Conservation (phyloP, 345 rosid genomes). For the Boechera retrofracta region DNA sequence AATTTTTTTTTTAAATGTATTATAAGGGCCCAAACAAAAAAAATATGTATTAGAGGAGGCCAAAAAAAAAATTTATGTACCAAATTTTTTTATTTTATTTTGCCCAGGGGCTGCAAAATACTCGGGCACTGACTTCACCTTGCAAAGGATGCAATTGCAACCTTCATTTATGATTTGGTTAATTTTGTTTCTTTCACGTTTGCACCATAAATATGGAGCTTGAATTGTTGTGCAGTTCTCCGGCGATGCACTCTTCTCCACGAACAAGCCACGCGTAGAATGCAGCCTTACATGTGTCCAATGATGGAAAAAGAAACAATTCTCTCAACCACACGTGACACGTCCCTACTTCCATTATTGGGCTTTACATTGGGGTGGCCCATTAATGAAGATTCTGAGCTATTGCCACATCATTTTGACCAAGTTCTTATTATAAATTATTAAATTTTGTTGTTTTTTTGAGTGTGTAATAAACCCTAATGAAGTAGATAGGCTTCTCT, state of each 20-base stretch:
- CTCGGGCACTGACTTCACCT: no score
- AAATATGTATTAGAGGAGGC: no score
- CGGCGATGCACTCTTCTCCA: neutral
- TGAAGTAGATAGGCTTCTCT: no score
- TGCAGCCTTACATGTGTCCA: neutral
- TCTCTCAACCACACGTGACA: neutral
- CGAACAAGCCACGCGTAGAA: neutral
- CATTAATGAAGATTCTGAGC: neutral
- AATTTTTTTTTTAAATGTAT: no score
- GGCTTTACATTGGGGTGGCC: neutral
- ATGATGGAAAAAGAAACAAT: neutral
- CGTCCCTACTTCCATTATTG: neutral
- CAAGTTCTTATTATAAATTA: no score
- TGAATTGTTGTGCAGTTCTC: neutral
- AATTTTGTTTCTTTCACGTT: neutral
- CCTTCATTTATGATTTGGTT: neutral
- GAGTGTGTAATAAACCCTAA: no score
- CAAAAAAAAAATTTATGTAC: no score
- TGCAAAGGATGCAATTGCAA: neutral
- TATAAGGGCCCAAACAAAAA: no score
- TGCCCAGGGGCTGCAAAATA: no score
- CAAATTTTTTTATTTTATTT: no score
- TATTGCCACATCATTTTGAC: neutral
- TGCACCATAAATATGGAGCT: neutral
- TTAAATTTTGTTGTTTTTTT: no score